Evolutionary conservation across 1,284 basidiomycete genomes (phyloP).

Genomic region (Sanghuangporus sanghuang): DNA sequence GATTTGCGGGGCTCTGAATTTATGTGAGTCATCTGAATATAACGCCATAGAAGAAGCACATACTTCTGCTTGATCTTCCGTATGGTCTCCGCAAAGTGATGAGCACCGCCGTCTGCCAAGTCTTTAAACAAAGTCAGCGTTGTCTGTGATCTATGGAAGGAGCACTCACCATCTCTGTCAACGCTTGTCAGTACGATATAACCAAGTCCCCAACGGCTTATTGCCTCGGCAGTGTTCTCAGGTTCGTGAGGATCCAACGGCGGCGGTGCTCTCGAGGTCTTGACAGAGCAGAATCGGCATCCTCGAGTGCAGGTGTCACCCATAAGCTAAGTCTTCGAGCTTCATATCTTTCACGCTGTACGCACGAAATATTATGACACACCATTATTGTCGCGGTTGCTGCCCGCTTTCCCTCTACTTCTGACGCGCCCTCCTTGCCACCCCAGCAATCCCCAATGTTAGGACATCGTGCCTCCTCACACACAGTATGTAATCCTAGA

Average conservation of each 20-base stretch:
- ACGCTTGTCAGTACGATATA: conserved; percentile 98
- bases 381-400: conserved; percentile 99
- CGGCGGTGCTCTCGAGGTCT: conserved; percentile 85
- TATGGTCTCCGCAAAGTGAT: conserved; percentile 94
- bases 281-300: conserved; percentile 97
- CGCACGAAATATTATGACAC: conserved; percentile 22
- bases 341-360: conserved; percentile 1
- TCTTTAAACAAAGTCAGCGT: conserved; percentile 43
- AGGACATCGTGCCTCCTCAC: conserved; percentile 97
- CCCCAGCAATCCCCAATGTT: conserved; percentile 99
- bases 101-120: conserved; percentile 86
- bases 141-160: neutral
- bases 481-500: conserved; percentile 91
- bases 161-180: conserved; percentile 82
- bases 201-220: conserved; percentile 95
- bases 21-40: neutral
- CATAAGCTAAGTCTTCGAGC: conserved; percentile 70
- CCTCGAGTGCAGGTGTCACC: conserved; percentile 99
- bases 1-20: conserved; percentile 80
- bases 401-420: conserved; percentile 69
- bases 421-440: conserved; percentile 71
- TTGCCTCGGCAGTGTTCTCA: conserved; percentile 97
- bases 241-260: conserved; percentile 96
- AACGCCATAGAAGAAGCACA: conserved; percentile 23
- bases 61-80: conserved; percentile 93